Base-by-base conservation (phyloP, 225 moss, liverwort and hornwort genomes). In the Climacium dendroides region DNA sequence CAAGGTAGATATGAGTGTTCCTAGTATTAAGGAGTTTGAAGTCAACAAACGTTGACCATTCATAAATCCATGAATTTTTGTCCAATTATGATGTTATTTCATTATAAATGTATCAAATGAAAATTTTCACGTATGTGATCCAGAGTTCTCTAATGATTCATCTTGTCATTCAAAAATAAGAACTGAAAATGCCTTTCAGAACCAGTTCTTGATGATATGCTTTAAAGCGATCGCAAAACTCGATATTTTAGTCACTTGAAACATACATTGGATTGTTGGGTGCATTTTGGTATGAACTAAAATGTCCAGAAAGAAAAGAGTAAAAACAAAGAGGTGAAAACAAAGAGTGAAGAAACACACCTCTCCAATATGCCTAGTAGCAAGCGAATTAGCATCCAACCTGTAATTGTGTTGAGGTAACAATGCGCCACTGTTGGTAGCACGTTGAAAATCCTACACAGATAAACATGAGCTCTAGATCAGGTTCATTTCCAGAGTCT, bases 401-500 rank as follows among this genome's bases (percentile, higher is more conserved):
- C 89, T 96, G 89, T 96, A 98, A 90, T 96, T 96, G 89, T 96
- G 96, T 90, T 96, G 96, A 50, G 95, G 96, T 89, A 73, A 91
- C 85, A 92, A 87, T 88, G 88, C 91, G 85, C 65, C 89, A 87
- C 35, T 86, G 73, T 78, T 84, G 70, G 93, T 93, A 84, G 62
- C 76, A 77, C 91, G 92, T 92, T 95, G 95, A 85, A 94, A 96
- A 82, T 96, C 96, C 97, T 97, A 89, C 81, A 89, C 22, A 88
- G 11, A 82, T 26, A 76, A 75, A 78, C 47, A 78, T 43, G 55
- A 87, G 57, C 76, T 75, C 53, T 70, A 55, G 35, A 71, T 84
- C 71, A 81, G 37, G 54, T 69, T 80, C 57, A 47, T 69, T 65
- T 76, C 34, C 80, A 54, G 53, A n/a, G 48, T n/a, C 77, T 81